phyloP scores from a whole-genome alignment of 73 alveolate species.

The Stentor coeruleus region DNA sequence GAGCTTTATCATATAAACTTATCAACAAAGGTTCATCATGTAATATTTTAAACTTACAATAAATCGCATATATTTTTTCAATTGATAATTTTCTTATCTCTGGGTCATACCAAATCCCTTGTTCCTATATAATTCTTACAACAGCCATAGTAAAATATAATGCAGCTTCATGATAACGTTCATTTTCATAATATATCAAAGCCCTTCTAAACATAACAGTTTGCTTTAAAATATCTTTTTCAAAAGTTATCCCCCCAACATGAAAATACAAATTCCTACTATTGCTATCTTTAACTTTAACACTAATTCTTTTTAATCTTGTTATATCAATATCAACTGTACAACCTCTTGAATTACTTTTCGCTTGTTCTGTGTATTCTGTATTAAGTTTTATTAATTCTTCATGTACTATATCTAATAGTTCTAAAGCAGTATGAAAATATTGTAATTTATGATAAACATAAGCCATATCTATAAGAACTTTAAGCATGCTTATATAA shows the following conservation, averaged over 20 bases:
- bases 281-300: background rate
- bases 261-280: background rate
- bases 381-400: background rate
- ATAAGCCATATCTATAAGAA: constrained; percentile 8
- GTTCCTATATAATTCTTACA: no score
- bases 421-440: constrained; percentile 8
- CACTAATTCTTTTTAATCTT: background rate
- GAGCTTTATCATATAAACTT: background rate
- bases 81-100: background rate
- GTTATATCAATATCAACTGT: constrained; percentile 8
- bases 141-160: background rate
- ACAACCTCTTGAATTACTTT: background rate
- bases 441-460: background rate
- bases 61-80: background rate
- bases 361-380: background rate
- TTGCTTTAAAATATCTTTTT: constrained; percentile 19
- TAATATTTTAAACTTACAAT: background rate
- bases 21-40: background rate
- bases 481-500: background rate
- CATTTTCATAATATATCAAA: background rate
- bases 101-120: constrained; percentile 14
- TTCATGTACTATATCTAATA: constrained; percentile 7
- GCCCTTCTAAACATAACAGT: background rate
- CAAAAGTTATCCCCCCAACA: background rate
- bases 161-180: constrained; percentile 15